These are phyloP conservation scores for Populus trichocarpa DNA, from an alignment of 441 rosid species.

Conservation along the genomic window DNA sequence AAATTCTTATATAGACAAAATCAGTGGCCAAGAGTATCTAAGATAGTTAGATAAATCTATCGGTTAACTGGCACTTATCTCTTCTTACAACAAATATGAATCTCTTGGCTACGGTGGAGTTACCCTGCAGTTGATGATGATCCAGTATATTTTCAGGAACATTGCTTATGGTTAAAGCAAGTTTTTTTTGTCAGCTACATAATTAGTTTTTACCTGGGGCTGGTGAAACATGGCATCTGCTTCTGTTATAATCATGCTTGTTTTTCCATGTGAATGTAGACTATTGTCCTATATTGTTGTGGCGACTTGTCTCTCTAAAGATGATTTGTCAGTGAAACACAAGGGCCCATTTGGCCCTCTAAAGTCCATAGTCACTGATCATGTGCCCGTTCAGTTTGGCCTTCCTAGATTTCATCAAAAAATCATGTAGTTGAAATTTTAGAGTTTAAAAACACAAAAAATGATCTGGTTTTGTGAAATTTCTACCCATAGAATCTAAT, in stretches of 20 bases:
- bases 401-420: neutral
- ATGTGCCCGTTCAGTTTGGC: neutral
- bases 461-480: conserved; percentile 1
- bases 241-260: neutral
- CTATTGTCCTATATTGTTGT: neutral
- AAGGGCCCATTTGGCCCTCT: neutral
- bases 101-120: neutral
- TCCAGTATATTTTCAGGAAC: neutral
- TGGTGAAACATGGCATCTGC: neutral
- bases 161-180: neutral
- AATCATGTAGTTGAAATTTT: neutral
- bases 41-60: neutral
- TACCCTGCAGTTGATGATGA: no score
- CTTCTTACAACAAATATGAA: neutral
- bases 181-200: neutral
- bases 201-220: neutral
- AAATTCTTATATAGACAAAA: neutral
- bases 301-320: neutral
- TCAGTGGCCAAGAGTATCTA: neutral
- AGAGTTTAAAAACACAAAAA: neutral
- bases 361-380: neutral
- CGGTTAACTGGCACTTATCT: neutral
- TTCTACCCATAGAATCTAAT: neutral
- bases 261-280: neutral
- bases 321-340: neutral